Evolutionary conservation across 2,329 filamentous ascomycete genomes (phyloP).

Genomic region (Talaromyces sp.): DNA sequence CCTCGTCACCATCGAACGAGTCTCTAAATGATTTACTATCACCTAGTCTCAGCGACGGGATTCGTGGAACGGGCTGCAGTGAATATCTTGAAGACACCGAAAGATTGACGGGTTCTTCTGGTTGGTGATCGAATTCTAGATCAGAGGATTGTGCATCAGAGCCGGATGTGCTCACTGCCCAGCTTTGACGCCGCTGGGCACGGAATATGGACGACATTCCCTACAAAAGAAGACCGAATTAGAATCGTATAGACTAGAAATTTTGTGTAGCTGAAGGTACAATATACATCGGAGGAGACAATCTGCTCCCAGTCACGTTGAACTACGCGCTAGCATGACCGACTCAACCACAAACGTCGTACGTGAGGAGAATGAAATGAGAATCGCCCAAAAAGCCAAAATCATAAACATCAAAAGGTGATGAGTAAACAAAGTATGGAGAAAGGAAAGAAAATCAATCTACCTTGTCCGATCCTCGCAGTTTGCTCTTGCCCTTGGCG

Average conservation of each 20-base stretch:
- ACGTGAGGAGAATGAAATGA: slow-evolving; percentile 24
- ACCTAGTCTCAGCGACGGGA: slow-evolving; percentile 19
- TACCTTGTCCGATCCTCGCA: slow-evolving; percentile 74
- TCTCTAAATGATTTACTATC: slow-evolving; percentile 14
- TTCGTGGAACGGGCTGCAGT: slow-evolving; percentile 17
- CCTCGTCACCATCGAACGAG: neutral
- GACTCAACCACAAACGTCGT: neutral
- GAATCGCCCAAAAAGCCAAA: neutral
- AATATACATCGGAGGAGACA: slow-evolving; percentile 14
- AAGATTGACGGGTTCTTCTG: neutral
- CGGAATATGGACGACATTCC: slow-evolving; percentile 18
- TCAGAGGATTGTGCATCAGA: slow-evolving; percentile 5
- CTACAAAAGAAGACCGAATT: slow-evolving; percentile 20
- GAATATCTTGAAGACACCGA: slow-evolving; percentile 15
- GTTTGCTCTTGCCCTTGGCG: slow-evolving; percentile 83
- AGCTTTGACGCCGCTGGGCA: slow-evolving; percentile 14
- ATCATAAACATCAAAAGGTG: neutral
- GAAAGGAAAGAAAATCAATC: slow-evolving; percentile 55
- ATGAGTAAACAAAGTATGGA: slow-evolving; percentile 1
- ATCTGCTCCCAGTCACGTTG: slow-evolving; percentile 8
- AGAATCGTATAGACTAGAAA: slow-evolving; percentile 17
- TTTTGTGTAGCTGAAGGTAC: slow-evolving; percentile 19
- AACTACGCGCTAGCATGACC: slow-evolving; percentile 12
- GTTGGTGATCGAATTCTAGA: slow-evolving; percentile 4
- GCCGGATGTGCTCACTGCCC: neutral